Percentiles rank a stretch among this genome's conserved stretches.
Evolutionary conservation across 164 flowering plant genomes (phyloP).

Genomic region (Aristolochia contorta): DNA sequence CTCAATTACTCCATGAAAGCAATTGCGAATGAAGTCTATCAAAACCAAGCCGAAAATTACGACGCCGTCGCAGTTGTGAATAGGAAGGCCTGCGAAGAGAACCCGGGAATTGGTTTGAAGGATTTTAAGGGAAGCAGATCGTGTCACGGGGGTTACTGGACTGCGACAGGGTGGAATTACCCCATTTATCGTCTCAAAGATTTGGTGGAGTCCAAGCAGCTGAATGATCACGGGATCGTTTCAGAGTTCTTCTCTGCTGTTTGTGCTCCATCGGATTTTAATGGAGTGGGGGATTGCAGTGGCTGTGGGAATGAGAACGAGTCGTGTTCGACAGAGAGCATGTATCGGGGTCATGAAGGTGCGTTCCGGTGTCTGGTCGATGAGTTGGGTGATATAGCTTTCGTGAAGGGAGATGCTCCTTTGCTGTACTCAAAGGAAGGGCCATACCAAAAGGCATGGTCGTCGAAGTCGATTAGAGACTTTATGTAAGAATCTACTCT

Average conservation of each 20-base stretch:
- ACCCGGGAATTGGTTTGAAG: conserved; percentile 9
- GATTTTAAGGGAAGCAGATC: conserved; percentile 22
- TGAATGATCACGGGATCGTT: conserved; percentile 14
- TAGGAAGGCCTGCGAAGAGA: conserved; percentile 12
- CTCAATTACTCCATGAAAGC: conserved; percentile 23
- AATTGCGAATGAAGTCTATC: conserved; percentile 22
- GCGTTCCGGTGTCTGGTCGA: conserved; percentile 30
- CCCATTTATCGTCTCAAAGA: conserved; percentile 20
- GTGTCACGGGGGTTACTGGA: conserved; percentile 28
- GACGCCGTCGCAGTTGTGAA: conserved; percentile 20
- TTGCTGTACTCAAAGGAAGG: conserved; percentile 27
- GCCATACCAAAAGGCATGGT: conserved; percentile 25
- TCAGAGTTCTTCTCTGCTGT: conserved; percentile 20
- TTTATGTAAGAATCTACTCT: conserved; percentile 20
- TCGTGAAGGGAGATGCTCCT: conserved; percentile 24
- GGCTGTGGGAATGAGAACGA: conserved; percentile 26
- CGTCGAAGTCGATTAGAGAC: conserved; percentile 22
- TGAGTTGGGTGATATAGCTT: conserved; percentile 27
- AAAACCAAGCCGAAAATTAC: conserved; percentile 21
- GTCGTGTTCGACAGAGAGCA: conserved; percentile 12
- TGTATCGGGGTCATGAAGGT: conserved; percentile 18
- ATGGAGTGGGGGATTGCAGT: conserved; percentile 18
- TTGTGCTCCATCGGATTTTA: conserved; percentile 32
- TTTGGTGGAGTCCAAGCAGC: conserved; percentile 1
- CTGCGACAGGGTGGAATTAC: conserved; percentile 33